Conservation (phyloP, 768 basidiomycete genomes). For the Obba rivulosa region DNA sequence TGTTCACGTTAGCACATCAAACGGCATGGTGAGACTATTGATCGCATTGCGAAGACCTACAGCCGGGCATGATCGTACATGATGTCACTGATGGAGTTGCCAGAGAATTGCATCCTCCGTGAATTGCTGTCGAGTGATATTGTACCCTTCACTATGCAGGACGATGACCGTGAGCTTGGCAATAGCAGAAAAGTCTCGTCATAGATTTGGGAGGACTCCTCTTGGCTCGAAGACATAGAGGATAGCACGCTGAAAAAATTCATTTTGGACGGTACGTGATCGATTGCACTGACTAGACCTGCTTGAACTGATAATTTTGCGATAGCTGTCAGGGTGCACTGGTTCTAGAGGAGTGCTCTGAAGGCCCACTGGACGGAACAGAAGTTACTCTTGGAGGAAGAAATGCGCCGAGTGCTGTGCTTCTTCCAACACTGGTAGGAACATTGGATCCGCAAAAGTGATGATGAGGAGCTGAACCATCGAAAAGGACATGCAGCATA, state of each 20-base stretch:
- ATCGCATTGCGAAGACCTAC: neutral
- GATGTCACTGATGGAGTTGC: neutral
- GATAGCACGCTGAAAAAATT: neutral
- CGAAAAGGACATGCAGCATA: too few relatives aligned
- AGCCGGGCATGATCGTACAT: neutral
- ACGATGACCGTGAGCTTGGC: neutral
- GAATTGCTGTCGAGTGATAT: neutral
- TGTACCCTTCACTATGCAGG: neutral
- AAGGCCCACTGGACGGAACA: slow-evolving; percentile 1
- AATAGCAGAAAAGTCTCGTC: neutral
- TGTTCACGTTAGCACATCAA: neutral
- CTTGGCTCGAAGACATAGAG: neutral
- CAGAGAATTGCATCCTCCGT: neutral
- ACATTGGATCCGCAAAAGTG: too few relatives aligned
- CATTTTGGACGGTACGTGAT: neutral
- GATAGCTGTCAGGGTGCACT: neutral
- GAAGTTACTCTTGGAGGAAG: neutral
- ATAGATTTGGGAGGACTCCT: slow-evolving; percentile 5
- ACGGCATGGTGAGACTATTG: neutral
- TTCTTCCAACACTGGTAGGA: neutral
- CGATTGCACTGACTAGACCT: neutral
- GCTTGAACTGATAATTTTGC: neutral
- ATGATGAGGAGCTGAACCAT: too few relatives aligned
- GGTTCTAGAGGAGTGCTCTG: slow-evolving; percentile 1
- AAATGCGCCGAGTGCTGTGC: slow-evolving; percentile 1